Conservation (phyloP, 176 grass and related monocot genomes). For the Miscanthus lutarioriparius region DNA sequence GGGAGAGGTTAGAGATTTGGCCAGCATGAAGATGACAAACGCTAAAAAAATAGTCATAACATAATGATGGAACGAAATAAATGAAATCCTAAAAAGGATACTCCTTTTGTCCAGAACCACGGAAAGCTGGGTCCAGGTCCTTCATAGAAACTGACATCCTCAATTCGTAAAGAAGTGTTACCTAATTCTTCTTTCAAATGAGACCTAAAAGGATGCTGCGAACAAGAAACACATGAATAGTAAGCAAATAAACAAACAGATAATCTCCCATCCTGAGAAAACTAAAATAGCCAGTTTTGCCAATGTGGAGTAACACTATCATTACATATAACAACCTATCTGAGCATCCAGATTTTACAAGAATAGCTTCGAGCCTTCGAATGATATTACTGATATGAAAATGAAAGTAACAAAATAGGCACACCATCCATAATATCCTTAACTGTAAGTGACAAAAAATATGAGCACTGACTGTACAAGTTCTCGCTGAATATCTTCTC, state of each 20-base stretch:
- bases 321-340: background rate
- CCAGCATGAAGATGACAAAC: slow-evolving; percentile 18
- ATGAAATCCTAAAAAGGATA: slow-evolving; percentile 61
- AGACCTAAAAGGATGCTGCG: slow-evolving; percentile 49
- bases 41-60: background rate
- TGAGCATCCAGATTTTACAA: background rate
- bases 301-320: slow-evolving; percentile 5
- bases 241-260: slow-evolving; percentile 14
- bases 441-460: background rate
- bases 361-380: background rate
- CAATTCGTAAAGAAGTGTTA: slow-evolving; percentile 22
- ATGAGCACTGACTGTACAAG: background rate
- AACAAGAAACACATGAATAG: slow-evolving; percentile 11
- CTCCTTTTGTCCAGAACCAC: slow-evolving; percentile 76
- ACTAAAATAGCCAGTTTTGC: slow-evolving; percentile 13
- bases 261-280: background rate
- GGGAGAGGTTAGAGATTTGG: background rate
- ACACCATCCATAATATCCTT: background rate
- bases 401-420: background rate
- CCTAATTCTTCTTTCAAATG: slow-evolving; percentile 41
- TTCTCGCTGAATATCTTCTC: background rate
- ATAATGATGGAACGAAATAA: slow-evolving; percentile 9
- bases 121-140: slow-evolving; percentile 80
- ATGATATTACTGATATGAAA: background rate
- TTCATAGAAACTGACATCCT: slow-evolving; percentile 86